Percentiles rank a stretch among this genome's conserved stretches.
Conservation (phyloP, 331 rosid genomes). For the Malus hybrid region DNA sequence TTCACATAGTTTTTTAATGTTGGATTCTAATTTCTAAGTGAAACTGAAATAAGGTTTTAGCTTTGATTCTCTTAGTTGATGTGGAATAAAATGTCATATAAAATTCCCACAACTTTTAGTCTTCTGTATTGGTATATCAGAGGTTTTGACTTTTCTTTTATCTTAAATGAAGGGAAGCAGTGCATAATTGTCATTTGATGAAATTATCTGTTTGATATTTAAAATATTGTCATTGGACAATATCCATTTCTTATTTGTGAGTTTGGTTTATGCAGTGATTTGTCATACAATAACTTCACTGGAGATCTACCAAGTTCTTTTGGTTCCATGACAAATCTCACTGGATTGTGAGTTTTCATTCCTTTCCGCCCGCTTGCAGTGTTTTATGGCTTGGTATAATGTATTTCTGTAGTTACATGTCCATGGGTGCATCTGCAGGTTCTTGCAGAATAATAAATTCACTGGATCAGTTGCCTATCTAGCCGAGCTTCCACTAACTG, state of each 20-base stretch:
- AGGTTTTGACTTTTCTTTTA: neutral
- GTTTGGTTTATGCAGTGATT: conserved; percentile 45
- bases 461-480: conserved; percentile 81
- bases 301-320: conserved; percentile 91
- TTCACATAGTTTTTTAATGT: conserved; percentile 8
- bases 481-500: conserved; percentile 61
- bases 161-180: neutral
- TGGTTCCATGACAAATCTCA: conserved; percentile 51
- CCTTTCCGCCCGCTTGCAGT: neutral
- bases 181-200: neutral
- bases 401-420: neutral
- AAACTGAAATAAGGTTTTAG: neutral
- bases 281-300: conserved; percentile 60
- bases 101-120: neutral
- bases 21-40: conserved; percentile 3
- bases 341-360: conserved; percentile 34
- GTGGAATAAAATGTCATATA: neutral
- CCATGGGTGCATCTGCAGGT: conserved; percentile 36
- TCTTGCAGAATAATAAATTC: conserved; percentile 60
- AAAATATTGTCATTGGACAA: neutral
- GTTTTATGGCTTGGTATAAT: neutral
- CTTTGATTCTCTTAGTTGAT: neutral
- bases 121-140: neutral
- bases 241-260: neutral
- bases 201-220: neutral